A percentile compares a stretch with the other conserved stretches of the same genome.
phyloP scores from a whole-genome alignment of 768 basidiomycete species.

The Hortiboletus campestris region DNA sequence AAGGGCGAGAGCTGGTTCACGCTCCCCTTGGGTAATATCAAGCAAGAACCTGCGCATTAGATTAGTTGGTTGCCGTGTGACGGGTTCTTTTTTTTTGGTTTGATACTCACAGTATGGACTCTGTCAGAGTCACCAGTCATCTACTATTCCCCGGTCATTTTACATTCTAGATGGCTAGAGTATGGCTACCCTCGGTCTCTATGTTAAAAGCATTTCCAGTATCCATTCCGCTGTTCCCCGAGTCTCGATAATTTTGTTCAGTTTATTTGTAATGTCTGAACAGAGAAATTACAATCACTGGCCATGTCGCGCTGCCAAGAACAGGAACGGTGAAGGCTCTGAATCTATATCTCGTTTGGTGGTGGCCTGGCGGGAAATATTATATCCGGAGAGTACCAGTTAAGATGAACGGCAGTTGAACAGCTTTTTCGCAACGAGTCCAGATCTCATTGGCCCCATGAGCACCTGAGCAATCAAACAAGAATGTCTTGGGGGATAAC shows the following conservation, averaged over 20 bases:
- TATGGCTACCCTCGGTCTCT: background rate
- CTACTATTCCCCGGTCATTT: constrained; percentile 11
- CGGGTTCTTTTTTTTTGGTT: constrained; percentile 1
- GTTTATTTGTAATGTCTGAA: background rate
- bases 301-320: background rate
- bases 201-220: background rate
- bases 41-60: constrained; percentile 3
- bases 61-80: background rate
- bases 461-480: no score
- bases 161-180: background rate
- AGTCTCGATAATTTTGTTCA: constrained; percentile 2
- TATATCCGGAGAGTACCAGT: no score
- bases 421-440: no score
- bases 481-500: no score
- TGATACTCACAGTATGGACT: background rate
- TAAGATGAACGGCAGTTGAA: no score
- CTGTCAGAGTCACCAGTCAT: background rate
- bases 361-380: no score
- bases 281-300: background rate
- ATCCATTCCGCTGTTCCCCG: background rate
- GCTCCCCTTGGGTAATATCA: constrained; percentile 38
- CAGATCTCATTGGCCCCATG: no score
- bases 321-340: no score
- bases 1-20: constrained; percentile 38
- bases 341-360: background rate